Conservation (phyloP, 345 rosid genomes). For the Toxicodendron radicans region DNA sequence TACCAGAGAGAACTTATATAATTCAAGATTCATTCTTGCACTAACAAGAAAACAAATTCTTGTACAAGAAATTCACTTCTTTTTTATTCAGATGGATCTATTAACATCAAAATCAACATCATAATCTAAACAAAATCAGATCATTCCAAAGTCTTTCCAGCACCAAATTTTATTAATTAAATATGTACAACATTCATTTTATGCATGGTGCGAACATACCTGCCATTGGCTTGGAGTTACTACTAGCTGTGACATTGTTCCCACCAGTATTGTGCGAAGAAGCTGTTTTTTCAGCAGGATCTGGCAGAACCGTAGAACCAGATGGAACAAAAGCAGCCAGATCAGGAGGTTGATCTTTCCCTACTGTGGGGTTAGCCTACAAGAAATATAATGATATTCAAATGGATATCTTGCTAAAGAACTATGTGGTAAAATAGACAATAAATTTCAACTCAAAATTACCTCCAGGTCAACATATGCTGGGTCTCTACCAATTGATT, state of each 20-base stretch:
- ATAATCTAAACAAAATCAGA: background rate
- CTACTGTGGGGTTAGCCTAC: conserved; percentile 77
- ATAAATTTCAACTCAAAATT: conserved; percentile 22
- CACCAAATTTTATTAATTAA: background rate
- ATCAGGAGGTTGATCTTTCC: conserved; percentile 96
- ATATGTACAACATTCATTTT: too few species aligned
- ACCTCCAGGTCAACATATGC: conserved; percentile 80
- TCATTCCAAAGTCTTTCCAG: background rate
- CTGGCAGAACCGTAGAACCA: conserved; percentile 49
- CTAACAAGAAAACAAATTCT: background rate
- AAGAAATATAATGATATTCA: conserved; percentile 20
- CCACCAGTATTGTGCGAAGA: conserved; percentile 32
- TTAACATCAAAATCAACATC: background rate
- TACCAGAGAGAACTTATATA: background rate
- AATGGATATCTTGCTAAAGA: background rate
- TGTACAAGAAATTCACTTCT: background rate
- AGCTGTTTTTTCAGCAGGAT: conserved; percentile 39
- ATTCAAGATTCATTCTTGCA: background rate
- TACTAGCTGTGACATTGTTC: conserved; percentile 32
- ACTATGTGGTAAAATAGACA: conserved; percentile 6
- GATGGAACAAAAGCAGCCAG: conserved; percentile 78
- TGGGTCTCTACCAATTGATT: conserved; percentile 66
- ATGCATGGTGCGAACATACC: conserved; percentile 33
- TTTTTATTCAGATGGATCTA: background rate
- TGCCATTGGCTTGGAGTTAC: conserved; percentile 39